Conservation (phyloP, 306 rosid genomes). For the Citrullus colocynthis region DNA sequence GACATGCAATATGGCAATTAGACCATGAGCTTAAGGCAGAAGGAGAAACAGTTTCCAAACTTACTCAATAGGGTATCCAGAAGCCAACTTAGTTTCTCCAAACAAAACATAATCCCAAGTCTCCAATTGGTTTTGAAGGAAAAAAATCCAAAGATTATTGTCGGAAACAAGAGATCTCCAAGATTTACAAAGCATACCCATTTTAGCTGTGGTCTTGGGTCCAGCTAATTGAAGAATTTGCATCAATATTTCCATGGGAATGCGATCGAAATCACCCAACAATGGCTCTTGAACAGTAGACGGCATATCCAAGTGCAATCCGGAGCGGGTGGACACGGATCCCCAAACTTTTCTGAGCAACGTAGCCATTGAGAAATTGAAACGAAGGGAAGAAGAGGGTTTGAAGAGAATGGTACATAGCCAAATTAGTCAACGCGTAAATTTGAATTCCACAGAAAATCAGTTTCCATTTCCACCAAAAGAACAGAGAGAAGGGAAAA, state of each 20-base stretch:
- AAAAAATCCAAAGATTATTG: slow-evolving; percentile 1
- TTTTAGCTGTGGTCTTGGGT: slow-evolving; percentile 29
- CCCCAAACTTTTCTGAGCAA: slow-evolving; percentile 49
- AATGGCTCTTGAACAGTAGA: background rate
- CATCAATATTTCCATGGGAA: slow-evolving; percentile 48
- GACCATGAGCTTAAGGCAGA: background rate
- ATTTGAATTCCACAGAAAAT: background rate
- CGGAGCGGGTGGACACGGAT: slow-evolving; percentile 22
- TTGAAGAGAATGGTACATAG: no score
- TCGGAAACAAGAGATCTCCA: slow-evolving; percentile 13
- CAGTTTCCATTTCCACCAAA: background rate
- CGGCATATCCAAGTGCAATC: slow-evolving; percentile 1
- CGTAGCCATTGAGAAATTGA: slow-evolving; percentile 22
- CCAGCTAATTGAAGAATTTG: slow-evolving; percentile 47
- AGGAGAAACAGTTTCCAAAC: background rate
- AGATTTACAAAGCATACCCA: slow-evolving; percentile 7
- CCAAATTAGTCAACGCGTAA: background rate
- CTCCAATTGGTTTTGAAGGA: slow-evolving; percentile 10
- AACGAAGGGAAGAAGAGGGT: background rate
- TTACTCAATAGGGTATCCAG: slow-evolving; percentile 38
- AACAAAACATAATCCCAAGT: slow-evolving; percentile 8
- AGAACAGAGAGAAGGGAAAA: background rate
- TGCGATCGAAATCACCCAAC: slow-evolving; percentile 35
- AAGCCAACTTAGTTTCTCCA: slow-evolving; percentile 10
- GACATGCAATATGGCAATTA: background rate